Base-by-base conservation (phyloP, 768 basidiomycete species). In the Trametes cingulata region DNA sequence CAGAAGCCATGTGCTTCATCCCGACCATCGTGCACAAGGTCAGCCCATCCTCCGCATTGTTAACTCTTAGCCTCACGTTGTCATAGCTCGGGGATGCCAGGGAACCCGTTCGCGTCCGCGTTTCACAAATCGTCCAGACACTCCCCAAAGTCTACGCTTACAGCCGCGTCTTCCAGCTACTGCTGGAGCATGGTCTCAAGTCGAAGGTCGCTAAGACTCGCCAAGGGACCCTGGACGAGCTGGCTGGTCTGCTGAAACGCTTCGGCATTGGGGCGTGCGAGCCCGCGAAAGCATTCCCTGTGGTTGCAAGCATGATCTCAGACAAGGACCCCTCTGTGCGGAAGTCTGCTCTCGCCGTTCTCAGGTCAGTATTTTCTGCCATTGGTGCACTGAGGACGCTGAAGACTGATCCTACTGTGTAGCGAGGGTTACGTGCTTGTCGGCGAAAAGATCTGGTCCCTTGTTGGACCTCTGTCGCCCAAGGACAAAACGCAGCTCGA, bases 401-500 rank as follows among this genome's bases (percentile, higher is more conserved):
- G 42, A 63, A 62, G 64, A 65, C 51, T 37, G 8, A 43, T 6
- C 20, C 12, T 52, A 36, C 47, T 61, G 40, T 64, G 14, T 69
- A 94, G 94, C 57, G 91, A 95, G 71, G 88, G 82, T 3, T 96
- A 94, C 70, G 78, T 82, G 9, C 80, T 93, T 14, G 83, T 91
- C 19, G 95, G 95, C 19, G 94, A 96, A 67, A 89, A 86, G 66
- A 84, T 95, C 13, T 95, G 91, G 91, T 76, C 82, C 12, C 73
- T 88, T 10, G 90, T 94, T 43, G 92, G 92, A 1, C 66, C 79
- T 9, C 76, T 97, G 27, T 82, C 88, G 45, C 77, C 90, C 5
- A 96, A 96, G 72, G 94, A 95, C 69, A 94, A 91, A 69, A 93
- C 93, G 9, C 92, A 95, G 68, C 82, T 97, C 29, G 94, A 96